A percentile compares a stretch with the other conserved stretches of the same genome.
Conservation (phyloP, 2,329 filamentous ascomycete genomes). For the Botrytis paeoniae region DNA sequence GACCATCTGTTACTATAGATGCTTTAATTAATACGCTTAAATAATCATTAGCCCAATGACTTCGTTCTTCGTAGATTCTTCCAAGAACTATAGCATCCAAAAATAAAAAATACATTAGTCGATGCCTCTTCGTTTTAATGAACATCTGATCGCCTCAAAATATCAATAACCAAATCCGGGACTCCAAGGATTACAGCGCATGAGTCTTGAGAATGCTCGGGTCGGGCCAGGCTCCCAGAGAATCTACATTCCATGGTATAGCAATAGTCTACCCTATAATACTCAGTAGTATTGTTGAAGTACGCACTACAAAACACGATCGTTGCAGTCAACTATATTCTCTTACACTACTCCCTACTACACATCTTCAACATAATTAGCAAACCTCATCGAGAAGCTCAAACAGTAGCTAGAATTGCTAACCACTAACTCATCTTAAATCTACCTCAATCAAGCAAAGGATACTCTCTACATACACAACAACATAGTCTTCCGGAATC, state of each 20-base stretch:
- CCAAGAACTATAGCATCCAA: not conserved
- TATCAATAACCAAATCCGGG: not conserved
- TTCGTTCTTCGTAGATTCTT: no score
- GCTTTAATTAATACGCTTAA: not conserved
- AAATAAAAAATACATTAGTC: not conserved
- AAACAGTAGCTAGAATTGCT: not conserved
- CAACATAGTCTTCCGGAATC: no score
- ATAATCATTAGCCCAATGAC: not conserved
- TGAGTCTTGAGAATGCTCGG: not conserved
- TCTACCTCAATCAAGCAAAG: no score
- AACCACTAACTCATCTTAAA: not conserved
- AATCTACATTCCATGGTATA: not conserved
- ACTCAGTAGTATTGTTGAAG: not conserved
- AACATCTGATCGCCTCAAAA: not conserved
- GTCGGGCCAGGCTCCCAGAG: not conserved
- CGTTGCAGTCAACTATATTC: not conserved
- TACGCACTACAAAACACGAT: not conserved
- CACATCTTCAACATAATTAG: not conserved
- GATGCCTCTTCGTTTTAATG: not conserved
- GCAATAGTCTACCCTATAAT: not conserved
- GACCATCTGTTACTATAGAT: not conserved
- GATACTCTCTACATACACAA: no score
- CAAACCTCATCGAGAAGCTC: not conserved
- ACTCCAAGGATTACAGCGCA: not conserved
- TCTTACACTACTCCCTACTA: not conserved